These are phyloP conservation scores for Francoa sonchifolia DNA, from an alignment of 441 rosid genomes.

Conservation along the genomic window DNA sequence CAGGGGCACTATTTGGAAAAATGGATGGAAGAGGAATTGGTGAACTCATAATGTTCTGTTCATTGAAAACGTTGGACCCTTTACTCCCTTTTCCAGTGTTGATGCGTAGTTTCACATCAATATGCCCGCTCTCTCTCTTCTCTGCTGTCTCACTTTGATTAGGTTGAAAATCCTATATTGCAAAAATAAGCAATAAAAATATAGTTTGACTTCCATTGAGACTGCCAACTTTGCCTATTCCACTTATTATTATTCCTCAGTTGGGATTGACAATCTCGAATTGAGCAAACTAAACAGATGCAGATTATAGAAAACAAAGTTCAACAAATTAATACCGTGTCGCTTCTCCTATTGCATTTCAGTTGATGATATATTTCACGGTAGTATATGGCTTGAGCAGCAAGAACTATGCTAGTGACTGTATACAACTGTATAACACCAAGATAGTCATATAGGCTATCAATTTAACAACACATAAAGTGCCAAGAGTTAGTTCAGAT, in stretches of 20 bases:
- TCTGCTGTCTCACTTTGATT: slow-evolving; percentile 9
- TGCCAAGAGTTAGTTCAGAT: neutral
- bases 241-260: too few relatives aligned
- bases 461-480: neutral
- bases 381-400: slow-evolving; percentile 51
- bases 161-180: slow-evolving; percentile 17
- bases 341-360: slow-evolving; percentile 19
- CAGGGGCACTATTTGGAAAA: slow-evolving; percentile 28
- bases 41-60: slow-evolving; percentile 24
- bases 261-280: too few relatives aligned
- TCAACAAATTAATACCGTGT: slow-evolving; percentile 26
- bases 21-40: slow-evolving; percentile 55
- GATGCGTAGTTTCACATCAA: slow-evolving; percentile 16
- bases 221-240: too few relatives aligned
- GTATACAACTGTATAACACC: slow-evolving; percentile 47
- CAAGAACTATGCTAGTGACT: slow-evolving; percentile 37
- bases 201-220: too few relatives aligned
- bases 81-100: slow-evolving; percentile 22
- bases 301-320: too few relatives aligned
- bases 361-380: slow-evolving; percentile 43
- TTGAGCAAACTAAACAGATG: too few relatives aligned
- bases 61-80: slow-evolving; percentile 15
- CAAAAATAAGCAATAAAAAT: slow-evolving; percentile 7
- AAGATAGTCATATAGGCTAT: neutral
- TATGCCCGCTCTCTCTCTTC: slow-evolving; percentile 16